These are phyloP conservation scores for Liquidambar formosana DNA, from an alignment of 164 flowering plant species.

Conservation along the genomic window DNA sequence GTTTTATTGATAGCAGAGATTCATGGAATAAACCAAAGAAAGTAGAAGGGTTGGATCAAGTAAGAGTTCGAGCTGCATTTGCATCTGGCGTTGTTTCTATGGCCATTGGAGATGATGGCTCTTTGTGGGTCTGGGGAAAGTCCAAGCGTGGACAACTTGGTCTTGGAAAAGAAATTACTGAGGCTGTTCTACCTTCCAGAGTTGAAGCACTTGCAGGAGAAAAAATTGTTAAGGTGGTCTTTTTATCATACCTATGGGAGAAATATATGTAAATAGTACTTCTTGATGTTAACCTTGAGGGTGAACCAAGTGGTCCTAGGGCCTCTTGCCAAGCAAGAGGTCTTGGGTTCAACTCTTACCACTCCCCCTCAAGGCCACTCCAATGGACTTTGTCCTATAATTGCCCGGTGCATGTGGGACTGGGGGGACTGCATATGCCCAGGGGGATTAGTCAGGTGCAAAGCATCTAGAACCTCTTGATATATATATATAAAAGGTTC, in stretches of 20 bases:
- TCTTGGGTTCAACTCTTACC: too few species aligned
- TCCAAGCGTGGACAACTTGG: conserved; percentile 97
- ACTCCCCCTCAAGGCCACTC: too few species aligned
- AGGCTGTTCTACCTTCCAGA: conserved; percentile 60
- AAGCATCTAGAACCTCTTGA: too few species aligned
- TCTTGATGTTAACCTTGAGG: too few species aligned
- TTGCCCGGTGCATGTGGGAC: too few species aligned
- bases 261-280: conserved; percentile 4
- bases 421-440: too few species aligned
- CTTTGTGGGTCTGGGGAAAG: conserved; percentile 95
- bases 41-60: conserved; percentile 62
- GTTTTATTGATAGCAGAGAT: conserved; percentile 37
- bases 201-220: conserved; percentile 74
- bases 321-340: too few species aligned
- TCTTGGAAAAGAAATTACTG: conserved; percentile 65
- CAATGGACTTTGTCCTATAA: too few species aligned
- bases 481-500: not conserved
- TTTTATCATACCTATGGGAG: conserved; percentile 25
- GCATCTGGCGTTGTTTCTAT: conserved; percentile 89
- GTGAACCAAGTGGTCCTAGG: too few species aligned
- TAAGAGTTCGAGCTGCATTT: conserved; percentile 61
- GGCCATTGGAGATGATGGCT: conserved; percentile 84
- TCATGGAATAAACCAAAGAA: conserved; percentile 66
- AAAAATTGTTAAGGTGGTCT: conserved; percentile 70
- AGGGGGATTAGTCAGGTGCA: too few species aligned